Base-by-base conservation (phyloP, 78 protist genomes). In the Polysphondylium violaceum region DNA sequence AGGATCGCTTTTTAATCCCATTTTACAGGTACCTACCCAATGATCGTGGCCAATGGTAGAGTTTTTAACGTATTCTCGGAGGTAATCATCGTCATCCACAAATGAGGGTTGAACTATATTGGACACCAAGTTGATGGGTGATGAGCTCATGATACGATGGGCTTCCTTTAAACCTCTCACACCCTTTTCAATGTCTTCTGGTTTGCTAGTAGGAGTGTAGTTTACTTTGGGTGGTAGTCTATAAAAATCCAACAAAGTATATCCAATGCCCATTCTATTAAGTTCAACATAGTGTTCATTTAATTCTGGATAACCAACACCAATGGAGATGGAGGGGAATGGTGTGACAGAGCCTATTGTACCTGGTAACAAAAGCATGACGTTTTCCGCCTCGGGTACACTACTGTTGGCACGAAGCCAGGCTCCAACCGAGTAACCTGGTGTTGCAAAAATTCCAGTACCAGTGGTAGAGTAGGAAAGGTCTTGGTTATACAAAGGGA, bases 11-110 rank as follows among this genome's bases (percentile, higher is more conserved):
- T 53, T 12, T 14, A 14, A 7, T 27, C 93, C 93, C 81, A 87
- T 87, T 53, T 75, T 87, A 40, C 67, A 64, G 23, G 85, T 73
- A 3, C 78, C 76, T 21, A 25, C 43, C 88, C 93, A 87, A 59
- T 87, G 87, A 14, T 87, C 78, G 14, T 76, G 87, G 4, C 61
- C 36, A 16, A 68, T 41, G 0, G 68, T 21, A 38, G 35, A 47
- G 3, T 36, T 36, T 71, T 41, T 40, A 16, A 87, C 93, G 19
- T 21, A 87, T 8, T 60, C 68, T 41, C 31, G 69, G 16, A 87
- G 14, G 12, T 87, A 56, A 31, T 16, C 14, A 35, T 71, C 72
- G 16, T 64, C 27, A 2, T 2, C 19, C 14, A 50, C 27, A 11
- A 25, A 43, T 0, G 56, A 21, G 3, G 88, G 88, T 25, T 25